phyloP scores from a whole-genome alignment of 2,329 filamentous ascomycete genomes.

The Clarireedia homoeocarpa region DNA sequence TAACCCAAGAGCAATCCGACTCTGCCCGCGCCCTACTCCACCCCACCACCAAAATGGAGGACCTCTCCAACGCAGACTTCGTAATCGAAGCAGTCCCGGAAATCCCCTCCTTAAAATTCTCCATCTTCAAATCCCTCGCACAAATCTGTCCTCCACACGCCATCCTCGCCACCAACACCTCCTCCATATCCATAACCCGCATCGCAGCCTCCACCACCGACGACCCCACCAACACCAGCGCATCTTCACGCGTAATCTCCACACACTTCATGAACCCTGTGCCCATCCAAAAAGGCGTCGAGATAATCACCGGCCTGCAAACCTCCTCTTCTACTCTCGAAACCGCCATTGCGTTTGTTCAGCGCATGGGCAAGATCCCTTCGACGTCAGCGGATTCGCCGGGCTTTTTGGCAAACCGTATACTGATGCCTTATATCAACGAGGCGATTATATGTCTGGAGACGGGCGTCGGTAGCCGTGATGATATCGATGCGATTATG shows the following conservation, averaged over 20 bases:
- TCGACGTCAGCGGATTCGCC: conserved; percentile 84
- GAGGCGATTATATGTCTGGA: conserved; percentile 95
- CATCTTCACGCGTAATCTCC: conserved; percentile 80
- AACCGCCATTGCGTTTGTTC: conserved; percentile 77
- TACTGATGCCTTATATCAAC: conserved; percentile 99
- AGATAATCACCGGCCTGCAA: conserved; percentile 92
- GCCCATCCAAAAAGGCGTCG: conserved; percentile 91
- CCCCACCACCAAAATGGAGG: conserved; percentile 65
- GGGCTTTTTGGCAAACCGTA: conserved; percentile 92
- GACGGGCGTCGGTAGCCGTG: conserved; percentile 78
- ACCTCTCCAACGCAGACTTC: conserved; percentile 81
- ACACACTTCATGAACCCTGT: conserved; percentile 99
- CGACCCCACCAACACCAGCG: conserved; percentile 71
- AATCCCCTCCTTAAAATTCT: conserved; percentile 77
- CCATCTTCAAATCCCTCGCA: conserved; percentile 79
- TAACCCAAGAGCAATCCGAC: conserved; percentile 75
- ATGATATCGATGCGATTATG: conserved; percentile 97
- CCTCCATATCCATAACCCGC: conserved; percentile 94
- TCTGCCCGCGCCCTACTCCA: conserved; percentile 61
- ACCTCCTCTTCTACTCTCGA: conserved; percentile 77
- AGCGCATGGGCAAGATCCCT: conserved; percentile 86
- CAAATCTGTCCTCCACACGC: conserved; percentile 75
- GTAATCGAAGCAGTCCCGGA: conserved; percentile 97
- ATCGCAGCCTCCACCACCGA: conserved; percentile 81
- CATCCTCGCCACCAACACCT: conserved; percentile 94